These are phyloP conservation scores for Apiotrichum siamense DNA, from an alignment of 1,284 basidiomycete genomes.

Conservation along the genomic window DNA sequence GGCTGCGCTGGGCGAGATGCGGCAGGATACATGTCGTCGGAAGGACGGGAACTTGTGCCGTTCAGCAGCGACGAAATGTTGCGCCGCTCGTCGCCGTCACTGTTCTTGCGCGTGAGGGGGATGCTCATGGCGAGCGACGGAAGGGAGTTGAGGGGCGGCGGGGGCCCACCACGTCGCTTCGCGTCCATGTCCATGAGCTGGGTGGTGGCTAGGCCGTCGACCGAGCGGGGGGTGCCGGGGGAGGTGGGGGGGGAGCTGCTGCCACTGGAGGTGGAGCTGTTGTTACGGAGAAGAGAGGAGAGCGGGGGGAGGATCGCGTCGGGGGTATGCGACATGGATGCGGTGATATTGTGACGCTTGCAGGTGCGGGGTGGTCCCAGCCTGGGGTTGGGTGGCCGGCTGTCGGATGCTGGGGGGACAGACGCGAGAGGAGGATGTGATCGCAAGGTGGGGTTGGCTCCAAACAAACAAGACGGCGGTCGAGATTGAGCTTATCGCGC, in stretches of 20 bases:
- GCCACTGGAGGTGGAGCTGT: not conserved
- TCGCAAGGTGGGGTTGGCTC: too few relatives aligned
- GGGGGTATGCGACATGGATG: not conserved
- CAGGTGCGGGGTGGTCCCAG: too few relatives aligned
- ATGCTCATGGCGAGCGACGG: not conserved
- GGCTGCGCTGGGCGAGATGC: not conserved
- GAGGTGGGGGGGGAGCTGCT: not conserved
- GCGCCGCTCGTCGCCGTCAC: slow-evolving; percentile 12
- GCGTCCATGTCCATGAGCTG: slow-evolving; percentile 1
- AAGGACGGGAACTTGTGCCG: not conserved
- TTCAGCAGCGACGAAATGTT: slow-evolving; percentile 12
- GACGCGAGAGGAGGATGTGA: too few relatives aligned
- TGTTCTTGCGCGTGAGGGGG: slow-evolving; percentile 2
- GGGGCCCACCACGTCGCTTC: slow-evolving; percentile 2
- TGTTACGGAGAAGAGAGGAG: not conserved
- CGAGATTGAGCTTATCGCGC: too few relatives aligned
- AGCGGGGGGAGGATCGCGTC: not conserved
- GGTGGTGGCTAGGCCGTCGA: not conserved
- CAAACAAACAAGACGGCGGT: too few relatives aligned
- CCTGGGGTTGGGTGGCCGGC: not conserved
- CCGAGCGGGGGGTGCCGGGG: not conserved
- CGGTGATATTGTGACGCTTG: not conserved
- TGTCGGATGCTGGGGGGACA: not conserved
- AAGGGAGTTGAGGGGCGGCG: slow-evolving; percentile 1
- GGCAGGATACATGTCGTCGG: not conserved